phyloP scores from a whole-genome alignment of 148 eudicot genomes.

The Euryodendron excelsum region DNA sequence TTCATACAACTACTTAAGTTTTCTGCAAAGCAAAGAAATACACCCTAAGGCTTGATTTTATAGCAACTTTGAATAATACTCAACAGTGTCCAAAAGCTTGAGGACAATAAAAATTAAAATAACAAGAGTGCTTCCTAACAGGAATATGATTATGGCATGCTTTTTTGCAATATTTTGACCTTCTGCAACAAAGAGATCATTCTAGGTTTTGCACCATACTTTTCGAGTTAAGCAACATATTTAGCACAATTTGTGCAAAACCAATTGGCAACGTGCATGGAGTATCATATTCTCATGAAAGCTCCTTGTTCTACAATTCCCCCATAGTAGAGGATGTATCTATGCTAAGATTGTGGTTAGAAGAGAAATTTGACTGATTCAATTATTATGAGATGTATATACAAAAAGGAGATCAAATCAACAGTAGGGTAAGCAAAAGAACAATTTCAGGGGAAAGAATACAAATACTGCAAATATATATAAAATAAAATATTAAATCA shows the following conservation, averaged over 20 bases:
- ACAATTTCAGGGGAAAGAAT: not conserved
- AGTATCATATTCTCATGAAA: not conserved
- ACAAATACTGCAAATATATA: not conserved
- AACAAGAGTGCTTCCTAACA: not conserved
- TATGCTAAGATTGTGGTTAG: not conserved
- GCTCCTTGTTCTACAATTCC: too few relatives aligned
- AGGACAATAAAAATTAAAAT: not conserved
- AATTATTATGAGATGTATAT: not conserved
- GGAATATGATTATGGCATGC: not conserved
- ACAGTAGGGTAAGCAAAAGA: not conserved
- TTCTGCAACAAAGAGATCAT: not conserved
- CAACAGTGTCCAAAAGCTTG: too few relatives aligned
- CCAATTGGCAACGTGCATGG: not conserved
- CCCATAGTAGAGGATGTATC: too few relatives aligned
- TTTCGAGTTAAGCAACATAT: not conserved
- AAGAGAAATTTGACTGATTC: not conserved
- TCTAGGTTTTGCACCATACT: not conserved
- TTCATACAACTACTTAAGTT: conserved; percentile 10
- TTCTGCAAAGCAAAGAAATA: conserved; percentile 3
- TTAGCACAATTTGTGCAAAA: not conserved
- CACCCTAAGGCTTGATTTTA: not conserved
- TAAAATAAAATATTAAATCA: too few relatives aligned
- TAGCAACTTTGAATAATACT: not conserved
- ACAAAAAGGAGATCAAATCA: not conserved
- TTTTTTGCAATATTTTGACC: not conserved